Conservation (phyloP, 495 filamentous ascomycete genomes). For the Penicillium mononematosum region DNA sequence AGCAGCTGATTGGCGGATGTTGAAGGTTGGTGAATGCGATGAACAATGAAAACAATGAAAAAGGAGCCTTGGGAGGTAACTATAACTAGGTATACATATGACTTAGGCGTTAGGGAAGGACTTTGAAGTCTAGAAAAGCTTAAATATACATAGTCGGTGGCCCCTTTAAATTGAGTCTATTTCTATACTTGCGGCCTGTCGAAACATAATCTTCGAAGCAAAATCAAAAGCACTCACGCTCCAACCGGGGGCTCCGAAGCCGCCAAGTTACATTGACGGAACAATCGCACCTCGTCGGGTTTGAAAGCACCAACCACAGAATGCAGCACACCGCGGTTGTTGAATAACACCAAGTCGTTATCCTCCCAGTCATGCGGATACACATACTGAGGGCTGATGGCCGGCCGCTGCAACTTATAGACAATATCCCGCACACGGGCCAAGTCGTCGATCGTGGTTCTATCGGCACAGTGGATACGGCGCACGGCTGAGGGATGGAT, state of each 20-base stretch:
- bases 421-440: slow-evolving; percentile 63
- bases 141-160: too few relatives aligned
- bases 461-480: slow-evolving; percentile 60
- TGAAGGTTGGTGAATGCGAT: too few relatives aligned
- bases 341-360: slow-evolving; percentile 70
- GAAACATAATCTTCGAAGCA: not conserved
- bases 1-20: too few relatives aligned
- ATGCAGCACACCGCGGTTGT: slow-evolving; percentile 70
- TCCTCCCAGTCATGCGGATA: slow-evolving; percentile 75
- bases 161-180: too few relatives aligned
- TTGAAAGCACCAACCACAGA: slow-evolving; percentile 71
- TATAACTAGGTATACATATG: too few relatives aligned
- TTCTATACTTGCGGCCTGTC: too few relatives aligned
- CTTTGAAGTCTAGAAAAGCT: too few relatives aligned
- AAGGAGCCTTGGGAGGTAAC: too few relatives aligned
- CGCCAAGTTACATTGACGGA: slow-evolving; percentile 74
- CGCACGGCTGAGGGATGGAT: slow-evolving; percentile 67
- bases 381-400: slow-evolving; percentile 62
- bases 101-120: too few relatives aligned
- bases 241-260: slow-evolving; percentile 36
- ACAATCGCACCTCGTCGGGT: slow-evolving; percentile 66
- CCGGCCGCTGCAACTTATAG: slow-evolving; percentile 67
- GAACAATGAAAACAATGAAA: too few relatives aligned
- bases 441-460: slow-evolving; percentile 64
- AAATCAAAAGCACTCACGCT: slow-evolving; percentile 12